Base-by-base conservation (phyloP, 371 early-diverging fungal species). In the Dichotomocladium elegans region DNA sequence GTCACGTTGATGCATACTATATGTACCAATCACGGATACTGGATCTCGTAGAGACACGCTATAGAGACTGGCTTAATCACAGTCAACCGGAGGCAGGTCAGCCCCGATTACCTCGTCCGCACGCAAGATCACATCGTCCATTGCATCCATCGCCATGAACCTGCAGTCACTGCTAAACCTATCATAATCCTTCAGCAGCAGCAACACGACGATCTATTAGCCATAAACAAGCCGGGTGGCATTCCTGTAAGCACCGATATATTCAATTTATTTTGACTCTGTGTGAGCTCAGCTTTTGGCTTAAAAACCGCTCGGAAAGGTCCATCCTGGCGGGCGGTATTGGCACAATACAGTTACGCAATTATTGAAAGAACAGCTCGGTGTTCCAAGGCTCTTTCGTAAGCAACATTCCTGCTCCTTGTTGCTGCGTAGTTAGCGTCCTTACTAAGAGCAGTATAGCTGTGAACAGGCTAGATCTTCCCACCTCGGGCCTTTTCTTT, bases 121-220 rank as follows among this genome's bases (percentile, higher is more conserved):
- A 87, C 87, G 61, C 72, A 79, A 31, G 95, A 96, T 60, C 35
- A 88, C 2, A 74, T 98, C 15, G 71, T 74, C 1, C 95, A 96
- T 62, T 57, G 68, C 7, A 86, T 90, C 25, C 98, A 98, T 68
- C 84, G 97, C 0, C 98, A 98, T 68, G 98, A 98, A 68, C 98
- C 98, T 1, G 93, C 95, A 3, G 89, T 95, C 0, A 77, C 88
- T 3, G 80, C 74, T 22, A 58, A 72, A 28, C 66, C 80, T 2
- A 70, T 90, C 21, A 66, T 80, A 4, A 80, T 87, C 22, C 70
- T 98, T 0, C 51, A 78, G 28, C 57, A 80, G 26, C 74, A 77
- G 17, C n/a, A n/a, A n/a, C n/a, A n/a, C n/a, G 80, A 87, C 9
- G 82, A 80, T 4, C 54, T 92, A 2, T 60, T 93, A 41, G 87